Evolutionary conservation across 257 asterid genomes (phyloP).

Genomic region (Paulownia fortunei): DNA sequence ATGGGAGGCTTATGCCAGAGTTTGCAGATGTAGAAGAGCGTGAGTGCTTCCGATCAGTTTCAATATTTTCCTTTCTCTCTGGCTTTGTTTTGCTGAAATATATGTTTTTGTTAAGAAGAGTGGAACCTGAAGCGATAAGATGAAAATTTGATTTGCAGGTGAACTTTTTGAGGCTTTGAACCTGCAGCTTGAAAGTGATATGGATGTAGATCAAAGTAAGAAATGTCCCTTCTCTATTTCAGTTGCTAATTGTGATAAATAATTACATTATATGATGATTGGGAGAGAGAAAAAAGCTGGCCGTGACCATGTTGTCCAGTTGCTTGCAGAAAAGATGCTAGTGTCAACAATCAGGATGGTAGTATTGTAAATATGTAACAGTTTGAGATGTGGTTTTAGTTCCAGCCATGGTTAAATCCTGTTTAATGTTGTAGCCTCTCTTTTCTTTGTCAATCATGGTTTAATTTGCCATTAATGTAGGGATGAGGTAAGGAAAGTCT

Average conservation of each 20-base stretch:
- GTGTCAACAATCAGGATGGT: not conserved
- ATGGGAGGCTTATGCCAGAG: constrained; percentile 72
- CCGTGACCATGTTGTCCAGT: not conserved
- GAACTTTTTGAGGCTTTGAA: constrained; percentile 68
- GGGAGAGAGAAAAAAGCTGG: not conserved
- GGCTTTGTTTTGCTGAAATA: not conserved
- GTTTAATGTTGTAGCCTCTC: not conserved
- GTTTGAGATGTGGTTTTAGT: not conserved
- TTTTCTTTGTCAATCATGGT: not conserved
- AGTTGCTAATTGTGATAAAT: not conserved
- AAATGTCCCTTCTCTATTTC: constrained; percentile 16
- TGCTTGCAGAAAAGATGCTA: not conserved
- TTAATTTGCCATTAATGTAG: too few relatives aligned
- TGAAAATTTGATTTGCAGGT: constrained; percentile 54
- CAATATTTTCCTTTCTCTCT: not conserved
- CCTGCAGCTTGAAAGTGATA: constrained; percentile 78
- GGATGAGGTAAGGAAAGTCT: too few relatives aligned
- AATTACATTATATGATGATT: not conserved
- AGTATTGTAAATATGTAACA: not conserved
- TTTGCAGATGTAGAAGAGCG: constrained; percentile 85
- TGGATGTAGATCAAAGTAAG: constrained; percentile 76
- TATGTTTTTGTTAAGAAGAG: not conserved
- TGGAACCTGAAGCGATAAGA: constrained; percentile 2
- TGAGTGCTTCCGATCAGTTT: constrained; percentile 36
- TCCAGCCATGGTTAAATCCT: not conserved